A percentile compares a stretch with the other conserved stretches of the same genome.
Evolutionary conservation across 768 basidiomycete species (phyloP).

Genomic region (Porpolomopsis calyptriformis): DNA sequence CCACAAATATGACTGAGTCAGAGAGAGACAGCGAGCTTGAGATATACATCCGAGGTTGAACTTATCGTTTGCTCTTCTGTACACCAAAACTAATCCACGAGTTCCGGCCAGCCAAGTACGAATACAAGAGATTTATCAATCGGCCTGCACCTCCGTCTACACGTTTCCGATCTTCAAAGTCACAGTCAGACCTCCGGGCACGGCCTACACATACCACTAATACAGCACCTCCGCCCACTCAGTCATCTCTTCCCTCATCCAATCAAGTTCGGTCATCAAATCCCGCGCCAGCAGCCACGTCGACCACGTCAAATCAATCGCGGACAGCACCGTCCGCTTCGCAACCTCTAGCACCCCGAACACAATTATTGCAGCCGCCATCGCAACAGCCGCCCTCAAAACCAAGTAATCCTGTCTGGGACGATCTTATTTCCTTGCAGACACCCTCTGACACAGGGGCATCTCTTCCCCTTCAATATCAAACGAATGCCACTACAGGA

Average conservation of each 20-base stretch:
- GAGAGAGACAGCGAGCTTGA: slow-evolving; percentile 88
- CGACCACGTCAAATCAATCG: slow-evolving; percentile 10
- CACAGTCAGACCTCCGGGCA: slow-evolving; percentile 20
- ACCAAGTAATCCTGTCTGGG: slow-evolving; percentile 37
- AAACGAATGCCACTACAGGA: slow-evolving; percentile 10
- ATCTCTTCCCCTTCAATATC: slow-evolving; percentile 44
- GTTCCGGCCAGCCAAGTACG: slow-evolving; percentile 53
- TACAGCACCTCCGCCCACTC: slow-evolving; percentile 14
- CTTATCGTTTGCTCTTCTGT: slow-evolving; percentile 2
- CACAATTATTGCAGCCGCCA: no score
- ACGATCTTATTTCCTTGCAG: slow-evolving; percentile 44
- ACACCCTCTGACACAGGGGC: slow-evolving; percentile 29
- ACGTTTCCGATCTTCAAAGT: slow-evolving; percentile 35
- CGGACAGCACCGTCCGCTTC: slow-evolving; percentile 8
- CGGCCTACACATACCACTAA: slow-evolving; percentile 17
- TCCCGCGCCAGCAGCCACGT: slow-evolving; percentile 9
- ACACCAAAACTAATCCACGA: slow-evolving; percentile 1
- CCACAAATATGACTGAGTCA: slow-evolving; percentile 63
- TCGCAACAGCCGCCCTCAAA: slow-evolving; percentile 12
- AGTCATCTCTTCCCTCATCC: slow-evolving; percentile 2
- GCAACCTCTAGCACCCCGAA: slow-evolving; percentile 17
- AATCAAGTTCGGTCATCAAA: slow-evolving; percentile 12
- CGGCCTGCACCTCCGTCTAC: slow-evolving; percentile 36
- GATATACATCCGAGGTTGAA: slow-evolving; percentile 75
- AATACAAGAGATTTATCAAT: slow-evolving; percentile 60